These are phyloP conservation scores for Penicillium decumbens DNA, from an alignment of 2,329 filamentous ascomycete genomes.

Conservation along the genomic window DNA sequence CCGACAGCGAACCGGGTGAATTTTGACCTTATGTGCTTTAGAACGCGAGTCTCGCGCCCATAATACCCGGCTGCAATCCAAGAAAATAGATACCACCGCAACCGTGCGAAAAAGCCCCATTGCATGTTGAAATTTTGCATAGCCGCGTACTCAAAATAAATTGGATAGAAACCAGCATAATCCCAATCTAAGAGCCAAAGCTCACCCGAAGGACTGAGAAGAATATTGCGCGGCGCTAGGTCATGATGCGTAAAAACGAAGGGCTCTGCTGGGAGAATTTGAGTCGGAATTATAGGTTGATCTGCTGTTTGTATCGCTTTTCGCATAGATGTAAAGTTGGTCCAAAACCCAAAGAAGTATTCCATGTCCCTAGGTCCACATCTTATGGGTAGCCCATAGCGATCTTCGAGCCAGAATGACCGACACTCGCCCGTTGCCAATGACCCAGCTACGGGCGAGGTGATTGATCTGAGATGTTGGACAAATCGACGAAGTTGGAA, in stretches of 20 bases:
- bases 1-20: neutral
- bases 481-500: conserved; percentile 21
- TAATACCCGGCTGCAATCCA: conserved; percentile 3
- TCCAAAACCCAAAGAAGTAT: conserved; percentile 21
- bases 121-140: conserved; percentile 17
- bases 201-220: conserved; percentile 14
- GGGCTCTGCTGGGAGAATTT: neutral
- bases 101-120: conserved; percentile 39
- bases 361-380: conserved; percentile 13
- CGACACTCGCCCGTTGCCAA: conserved; percentile 10
- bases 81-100: conserved; percentile 63
- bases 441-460: conserved; percentile 21
- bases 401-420: conserved; percentile 23
- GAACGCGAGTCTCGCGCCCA: neutral
- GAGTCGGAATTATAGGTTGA: neutral
- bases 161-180: conserved; percentile 15
- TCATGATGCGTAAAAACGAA: conserved; percentile 22
- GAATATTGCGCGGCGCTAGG: conserved; percentile 18
- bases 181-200: conserved; percentile 18
- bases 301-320: conserved; percentile 11
- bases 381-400: conserved; percentile 16
- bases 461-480: conserved; percentile 14
- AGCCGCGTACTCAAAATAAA: conserved; percentile 15
- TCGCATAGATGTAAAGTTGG: conserved; percentile 15
- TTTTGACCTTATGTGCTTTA: neutral